phyloP scores from a whole-genome alignment of 1,139 yeast species.

The Kodamaea sp. region DNA sequence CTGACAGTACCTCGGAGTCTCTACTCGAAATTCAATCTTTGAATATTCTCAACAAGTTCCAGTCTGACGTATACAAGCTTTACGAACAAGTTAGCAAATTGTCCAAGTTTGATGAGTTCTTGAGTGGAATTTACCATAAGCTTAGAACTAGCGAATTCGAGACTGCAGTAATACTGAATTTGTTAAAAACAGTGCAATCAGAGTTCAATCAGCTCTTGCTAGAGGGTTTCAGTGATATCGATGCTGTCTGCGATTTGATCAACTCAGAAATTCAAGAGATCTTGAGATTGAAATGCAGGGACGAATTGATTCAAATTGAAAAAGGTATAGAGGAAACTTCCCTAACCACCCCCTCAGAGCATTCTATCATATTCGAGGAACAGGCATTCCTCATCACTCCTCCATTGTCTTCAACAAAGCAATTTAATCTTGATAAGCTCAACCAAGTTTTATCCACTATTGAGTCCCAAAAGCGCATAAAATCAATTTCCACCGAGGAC shows the following conservation, averaged over 20 bases:
- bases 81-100: constrained; percentile 36
- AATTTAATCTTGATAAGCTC: constrained; percentile 5
- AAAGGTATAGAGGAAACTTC: background rate
- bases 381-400: constrained; percentile 44
- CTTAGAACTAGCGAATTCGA: constrained; percentile 34
- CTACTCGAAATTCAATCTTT: constrained; percentile 43
- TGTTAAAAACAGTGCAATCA: constrained; percentile 38
- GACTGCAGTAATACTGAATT: constrained; percentile 12
- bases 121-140: constrained; percentile 16
- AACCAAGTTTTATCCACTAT: constrained; percentile 9
- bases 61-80: constrained; percentile 28
- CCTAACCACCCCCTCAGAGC: constrained; percentile 15
- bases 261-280: constrained; percentile 40
- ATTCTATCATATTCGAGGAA: constrained; percentile 44
- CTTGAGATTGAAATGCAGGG: constrained; percentile 35
- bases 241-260: constrained; percentile 37
- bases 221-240: constrained; percentile 43
- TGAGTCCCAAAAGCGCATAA: constrained; percentile 16
- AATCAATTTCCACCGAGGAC: background rate
- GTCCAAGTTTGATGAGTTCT: constrained; percentile 22
- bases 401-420: constrained; percentile 24
- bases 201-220: constrained; percentile 42
- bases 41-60: constrained; percentile 40
- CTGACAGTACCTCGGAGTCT: constrained; percentile 16
- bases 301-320: constrained; percentile 14